Base-by-base conservation (phyloP, 2,329 filamentous ascomycete genomes). In the Colletotrichum sp. region DNA sequence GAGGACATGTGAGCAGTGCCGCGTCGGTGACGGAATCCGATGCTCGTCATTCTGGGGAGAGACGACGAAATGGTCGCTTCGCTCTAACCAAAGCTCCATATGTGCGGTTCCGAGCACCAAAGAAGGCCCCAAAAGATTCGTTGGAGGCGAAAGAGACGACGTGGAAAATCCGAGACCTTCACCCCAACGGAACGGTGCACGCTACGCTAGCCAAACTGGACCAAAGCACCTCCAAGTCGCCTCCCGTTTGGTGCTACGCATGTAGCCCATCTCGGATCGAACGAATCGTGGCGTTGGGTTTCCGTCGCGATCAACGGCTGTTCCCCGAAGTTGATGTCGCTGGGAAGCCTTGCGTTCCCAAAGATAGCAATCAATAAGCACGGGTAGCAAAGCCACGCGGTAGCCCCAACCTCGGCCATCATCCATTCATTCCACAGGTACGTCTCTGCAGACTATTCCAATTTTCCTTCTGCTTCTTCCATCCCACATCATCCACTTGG, bases 401-500 rank as follows among this genome's bases (percentile, higher is more conserved):
- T 30, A 21, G 21, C 49, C 39, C n/a, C 55, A 52, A 52, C 44
- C 44, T 52, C 44, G 44, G 44, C 44, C 44, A 52, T 52, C 44
- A 52, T 52, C 44, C 44, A 52, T 52, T 52, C 44, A 52, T 52
- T 52, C 44, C 44, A 52, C 44, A 13, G 44, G n/a, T 24, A 52
- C 44, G n/a, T 52, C 44, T 21, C 44, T 52, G 44, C 44, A 21
- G 44, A 52, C 44, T 13, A 34, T 34, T 21, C 32, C 62, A 28
- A 44, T 34, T 26, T 39, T 64, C 39, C 18, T 52, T 15, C 44
- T 24, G 44, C 44, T 21, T 52, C 44, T 24, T 18, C 28, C 65
- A 68, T 55, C 65, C 65, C 65, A 68, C 65, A 68, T 26, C 30
- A 68, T 68, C 65, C 65, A 68, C 65, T 68, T 68, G 65, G 21